A percentile compares a stretch with the other conserved stretches of the same genome.
phyloP scores from a whole-genome alignment of 805 yeast genomes.

The Myxozyma sirexii region DNA sequence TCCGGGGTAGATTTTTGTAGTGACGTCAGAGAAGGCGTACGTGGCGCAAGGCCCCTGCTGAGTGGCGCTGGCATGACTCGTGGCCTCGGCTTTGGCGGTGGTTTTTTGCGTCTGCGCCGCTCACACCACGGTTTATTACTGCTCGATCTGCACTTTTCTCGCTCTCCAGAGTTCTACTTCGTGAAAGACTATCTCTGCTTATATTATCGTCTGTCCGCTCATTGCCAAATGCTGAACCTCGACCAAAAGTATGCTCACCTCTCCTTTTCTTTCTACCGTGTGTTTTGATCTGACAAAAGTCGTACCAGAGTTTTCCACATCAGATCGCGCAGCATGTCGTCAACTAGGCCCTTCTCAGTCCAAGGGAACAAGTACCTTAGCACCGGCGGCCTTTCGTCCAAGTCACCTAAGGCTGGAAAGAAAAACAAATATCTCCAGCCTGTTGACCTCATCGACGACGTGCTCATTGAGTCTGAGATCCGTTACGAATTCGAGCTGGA shows the following conservation, averaged over 20 bases:
- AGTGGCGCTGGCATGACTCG: neutral
- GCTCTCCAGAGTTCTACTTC: too few species aligned
- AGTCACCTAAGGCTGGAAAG: neutral
- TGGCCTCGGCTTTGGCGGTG: neutral
- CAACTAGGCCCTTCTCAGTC: neutral
- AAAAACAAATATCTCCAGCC: constrained; percentile 17
- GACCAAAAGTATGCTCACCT: neutral
- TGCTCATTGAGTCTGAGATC: neutral
- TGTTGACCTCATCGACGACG: constrained; percentile 17
- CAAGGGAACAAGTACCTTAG: constrained; percentile 12
- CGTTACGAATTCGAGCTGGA: constrained; percentile 13
- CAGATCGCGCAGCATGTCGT: neutral
- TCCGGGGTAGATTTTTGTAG: neutral
- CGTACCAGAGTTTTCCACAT: neutral
- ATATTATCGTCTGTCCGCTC: neutral
- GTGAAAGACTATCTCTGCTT: too few species aligned
- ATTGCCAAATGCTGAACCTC: neutral
- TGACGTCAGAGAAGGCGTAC: neutral
- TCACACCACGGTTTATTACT: neutral
- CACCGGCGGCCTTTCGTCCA: neutral
- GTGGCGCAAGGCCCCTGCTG: constrained; percentile 9
- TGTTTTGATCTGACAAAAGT: neutral
- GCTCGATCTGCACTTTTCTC: neutral
- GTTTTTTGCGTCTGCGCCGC: neutral
- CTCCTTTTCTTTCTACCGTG: too few species aligned